These are phyloP conservation scores for Aplosporella prunicola DNA, from an alignment of 2,329 filamentous ascomycete species.

Conservation along the genomic window DNA sequence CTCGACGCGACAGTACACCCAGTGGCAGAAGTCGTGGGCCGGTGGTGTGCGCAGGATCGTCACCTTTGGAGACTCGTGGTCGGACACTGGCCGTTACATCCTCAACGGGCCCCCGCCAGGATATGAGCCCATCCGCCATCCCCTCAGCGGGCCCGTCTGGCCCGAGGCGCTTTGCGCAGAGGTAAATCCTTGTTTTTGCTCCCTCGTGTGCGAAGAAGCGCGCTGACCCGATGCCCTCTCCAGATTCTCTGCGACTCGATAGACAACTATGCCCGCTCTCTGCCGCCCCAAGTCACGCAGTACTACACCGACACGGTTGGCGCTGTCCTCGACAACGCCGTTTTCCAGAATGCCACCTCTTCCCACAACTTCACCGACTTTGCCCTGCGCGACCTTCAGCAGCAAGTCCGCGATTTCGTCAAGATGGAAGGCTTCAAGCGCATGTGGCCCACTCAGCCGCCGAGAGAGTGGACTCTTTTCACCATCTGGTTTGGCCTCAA, in stretches of 20 bases:
- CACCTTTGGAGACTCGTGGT: conserved; percentile 32
- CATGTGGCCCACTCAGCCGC: conserved; percentile 13
- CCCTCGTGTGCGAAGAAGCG: not conserved
- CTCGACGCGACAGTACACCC: conserved; percentile 19
- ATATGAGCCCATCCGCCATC: conserved; percentile 18
- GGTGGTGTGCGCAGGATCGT: conserved; percentile 22
- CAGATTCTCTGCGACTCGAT: conserved; percentile 12
- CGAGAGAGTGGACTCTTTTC: conserved; percentile 24
- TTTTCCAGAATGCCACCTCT: conserved; percentile 10
- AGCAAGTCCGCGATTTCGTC: conserved; percentile 11
- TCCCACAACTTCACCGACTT: conserved; percentile 13
- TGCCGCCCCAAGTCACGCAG: conserved; percentile 10
- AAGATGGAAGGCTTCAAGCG: conserved; percentile 12
- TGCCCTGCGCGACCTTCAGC: conserved; percentile 11
- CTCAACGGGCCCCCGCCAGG: conserved; percentile 22
- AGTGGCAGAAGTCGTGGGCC: conserved; percentile 16
- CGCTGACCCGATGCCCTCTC: conserved; percentile 17
- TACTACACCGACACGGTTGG: conserved; percentile 11
- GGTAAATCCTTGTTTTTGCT: conserved; percentile 15
- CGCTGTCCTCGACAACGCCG: conserved; percentile 11
- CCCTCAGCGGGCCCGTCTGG: conserved; percentile 26
- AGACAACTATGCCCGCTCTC: conserved; percentile 11
- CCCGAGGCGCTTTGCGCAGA: conserved; percentile 29
- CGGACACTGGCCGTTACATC: conserved; percentile 28
- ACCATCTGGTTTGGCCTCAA: conserved; percentile 29